These are phyloP conservation scores for Nakazawaea ernobii DNA, from an alignment of 805 yeast genomes.

Conservation along the genomic window DNA sequence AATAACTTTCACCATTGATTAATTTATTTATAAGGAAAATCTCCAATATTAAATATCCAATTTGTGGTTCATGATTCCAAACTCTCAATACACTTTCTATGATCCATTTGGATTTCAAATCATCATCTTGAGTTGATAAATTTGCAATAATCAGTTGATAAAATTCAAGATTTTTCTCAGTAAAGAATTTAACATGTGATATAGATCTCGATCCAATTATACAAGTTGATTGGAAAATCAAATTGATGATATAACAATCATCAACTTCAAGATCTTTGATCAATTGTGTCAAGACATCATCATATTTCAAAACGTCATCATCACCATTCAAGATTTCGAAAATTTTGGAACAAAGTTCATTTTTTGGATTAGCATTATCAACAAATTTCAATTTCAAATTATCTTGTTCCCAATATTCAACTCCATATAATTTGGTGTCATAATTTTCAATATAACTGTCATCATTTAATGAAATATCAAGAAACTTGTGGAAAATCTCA, in stretches of 20 bases:
- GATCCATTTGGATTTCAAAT: slow-evolving; percentile 27
- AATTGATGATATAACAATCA: slow-evolving; percentile 45
- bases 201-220: slow-evolving; percentile 85
- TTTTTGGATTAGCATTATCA: slow-evolving; percentile 26
- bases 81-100: slow-evolving; percentile 52
- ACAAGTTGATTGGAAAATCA: slow-evolving; percentile 66
- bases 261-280: slow-evolving; percentile 10
- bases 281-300: slow-evolving; percentile 17
- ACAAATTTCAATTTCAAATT: slow-evolving; percentile 24
- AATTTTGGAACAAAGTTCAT: slow-evolving; percentile 25
- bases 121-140: slow-evolving; percentile 9
- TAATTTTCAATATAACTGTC: slow-evolving; percentile 29
- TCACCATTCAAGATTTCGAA: slow-evolving; percentile 27
- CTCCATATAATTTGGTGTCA: slow-evolving; percentile 30
- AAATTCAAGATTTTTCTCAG: slow-evolving; percentile 28
- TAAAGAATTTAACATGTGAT: slow-evolving; percentile 62
- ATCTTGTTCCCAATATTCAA: slow-evolving; percentile 17
- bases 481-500: slow-evolving; percentile 42
- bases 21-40: slow-evolving; percentile 42
- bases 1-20: slow-evolving; percentile 33
- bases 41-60: slow-evolving; percentile 55
- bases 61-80: slow-evolving; percentile 63
- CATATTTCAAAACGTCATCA: slow-evolving; percentile 19
- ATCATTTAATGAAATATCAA: slow-evolving; percentile 36
- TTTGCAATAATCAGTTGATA: slow-evolving; percentile 18